These are phyloP conservation scores for Phytopythium chamaehyphon DNA, from an alignment of 352 stramenopile genomes.

Conservation along the genomic window DNA sequence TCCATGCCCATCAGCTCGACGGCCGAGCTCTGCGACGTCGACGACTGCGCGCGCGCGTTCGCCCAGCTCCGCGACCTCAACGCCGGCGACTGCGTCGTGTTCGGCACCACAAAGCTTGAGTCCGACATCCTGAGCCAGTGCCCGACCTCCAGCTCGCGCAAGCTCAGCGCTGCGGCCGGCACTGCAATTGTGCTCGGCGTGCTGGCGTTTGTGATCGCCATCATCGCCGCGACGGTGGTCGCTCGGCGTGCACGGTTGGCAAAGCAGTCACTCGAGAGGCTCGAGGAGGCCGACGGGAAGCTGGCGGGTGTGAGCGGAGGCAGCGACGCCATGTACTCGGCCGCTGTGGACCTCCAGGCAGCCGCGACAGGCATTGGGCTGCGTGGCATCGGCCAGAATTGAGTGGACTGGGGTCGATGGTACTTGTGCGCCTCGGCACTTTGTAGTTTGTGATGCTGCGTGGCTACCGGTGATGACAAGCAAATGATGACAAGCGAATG, in stretches of 20 bases:
- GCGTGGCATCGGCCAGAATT: background rate
- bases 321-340: conserved; percentile 17
- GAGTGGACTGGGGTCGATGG: background rate
- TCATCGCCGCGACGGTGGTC: conserved; percentile 7
- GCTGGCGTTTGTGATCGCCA: conserved; percentile 7
- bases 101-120: conserved; percentile 15
- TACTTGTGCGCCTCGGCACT: background rate
- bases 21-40: conserved; percentile 11
- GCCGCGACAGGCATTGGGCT: conserved; percentile 3
- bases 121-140: conserved; percentile 25
- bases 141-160: background rate
- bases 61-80: conserved; percentile 11
- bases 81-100: conserved; percentile 27
- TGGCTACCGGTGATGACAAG: background rate
- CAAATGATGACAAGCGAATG: background rate
- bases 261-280: conserved; percentile 5
- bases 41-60: conserved; percentile 15
- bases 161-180: background rate
- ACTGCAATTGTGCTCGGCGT: conserved; percentile 5
- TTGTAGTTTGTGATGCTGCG: background rate
- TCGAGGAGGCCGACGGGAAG: conserved; percentile 19
- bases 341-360: conserved; percentile 7
- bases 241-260: background rate
- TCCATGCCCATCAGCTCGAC: conserved; percentile 20
- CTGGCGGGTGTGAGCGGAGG: conserved; percentile 10